Percentiles rank a stretch among this genome's conserved stretches.
Conservation (phyloP, 2,329 filamentous ascomycete species). For the Trichoderma brevicompactum region DNA sequence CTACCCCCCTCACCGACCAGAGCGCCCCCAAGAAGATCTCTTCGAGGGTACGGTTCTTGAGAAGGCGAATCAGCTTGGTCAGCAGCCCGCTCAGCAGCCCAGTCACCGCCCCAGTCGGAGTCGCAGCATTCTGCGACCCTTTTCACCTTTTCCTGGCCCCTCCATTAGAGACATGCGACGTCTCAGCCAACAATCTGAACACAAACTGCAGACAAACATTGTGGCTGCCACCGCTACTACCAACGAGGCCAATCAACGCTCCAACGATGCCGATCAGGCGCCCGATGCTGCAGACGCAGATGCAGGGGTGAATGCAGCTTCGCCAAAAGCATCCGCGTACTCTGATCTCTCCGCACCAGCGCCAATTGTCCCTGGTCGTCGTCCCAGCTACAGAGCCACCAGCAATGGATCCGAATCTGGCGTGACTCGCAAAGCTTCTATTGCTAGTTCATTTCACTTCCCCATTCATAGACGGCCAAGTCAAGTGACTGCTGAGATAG, state of each 20-base stretch:
- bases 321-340: constrained; percentile 14
- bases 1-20: constrained; percentile 33
- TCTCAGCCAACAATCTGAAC: constrained; percentile 22
- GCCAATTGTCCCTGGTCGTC: constrained; percentile 24
- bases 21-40: constrained; percentile 33
- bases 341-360: constrained; percentile 11
- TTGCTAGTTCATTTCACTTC: constrained; percentile 45
- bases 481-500: constrained; percentile 27
- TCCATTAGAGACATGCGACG: constrained; percentile 5
- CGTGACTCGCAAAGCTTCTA: constrained; percentile 39
- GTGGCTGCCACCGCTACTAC: neutral
- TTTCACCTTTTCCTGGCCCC: constrained; percentile 23
- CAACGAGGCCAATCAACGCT: constrained; percentile 8
- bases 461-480: constrained; percentile 38
- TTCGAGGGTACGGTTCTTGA: constrained; percentile 24
- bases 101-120: constrained; percentile 22
- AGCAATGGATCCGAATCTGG: constrained; percentile 29
- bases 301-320: constrained; percentile 9
- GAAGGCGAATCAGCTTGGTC: constrained; percentile 2
- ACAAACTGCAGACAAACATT: constrained; percentile 14
- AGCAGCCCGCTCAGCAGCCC: neutral
- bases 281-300: constrained; percentile 23
- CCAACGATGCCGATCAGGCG: constrained; percentile 22
- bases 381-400: neutral
- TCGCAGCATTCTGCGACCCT: constrained; percentile 17